Conservation (phyloP, 169 alveolate genomes). For the Haemoproteus tartakovskyi region DNA sequence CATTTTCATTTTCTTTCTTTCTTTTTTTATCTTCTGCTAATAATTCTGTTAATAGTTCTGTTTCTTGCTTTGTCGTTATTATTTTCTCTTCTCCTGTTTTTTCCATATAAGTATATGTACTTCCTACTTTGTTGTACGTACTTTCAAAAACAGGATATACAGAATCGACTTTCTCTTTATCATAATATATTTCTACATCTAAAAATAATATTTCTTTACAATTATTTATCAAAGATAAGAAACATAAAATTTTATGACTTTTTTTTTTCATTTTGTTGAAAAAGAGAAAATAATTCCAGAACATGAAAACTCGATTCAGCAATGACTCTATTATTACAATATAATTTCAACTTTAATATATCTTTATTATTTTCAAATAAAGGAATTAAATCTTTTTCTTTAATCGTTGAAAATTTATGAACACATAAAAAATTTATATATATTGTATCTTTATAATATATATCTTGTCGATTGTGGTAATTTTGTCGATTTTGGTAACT, state of each 20-base stretch:
- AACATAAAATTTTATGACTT: constrained; percentile 36
- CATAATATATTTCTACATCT: constrained; percentile 49
- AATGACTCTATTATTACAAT: constrained; percentile 1
- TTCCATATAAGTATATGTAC: too few relatives aligned
- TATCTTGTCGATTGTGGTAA: background rate
- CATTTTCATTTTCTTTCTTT: too few relatives aligned
- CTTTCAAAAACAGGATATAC: constrained; percentile 10
- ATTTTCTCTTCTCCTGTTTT: background rate
- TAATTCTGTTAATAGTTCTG: background rate
- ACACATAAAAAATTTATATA: constrained; percentile 10
- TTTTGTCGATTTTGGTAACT: too few relatives aligned
- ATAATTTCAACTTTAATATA: constrained; percentile 11
- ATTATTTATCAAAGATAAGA: background rate
- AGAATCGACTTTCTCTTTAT: constrained; percentile 6
- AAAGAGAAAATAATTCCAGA: constrained; percentile 38
- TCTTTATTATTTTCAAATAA: constrained; percentile 35
- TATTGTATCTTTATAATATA: background rate
- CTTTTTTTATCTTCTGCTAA: too few relatives aligned
- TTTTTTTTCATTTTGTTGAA: constrained; percentile 18
- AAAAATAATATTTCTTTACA: constrained; percentile 23
- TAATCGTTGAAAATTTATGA: constrained; percentile 45
- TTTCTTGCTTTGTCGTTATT: background rate
- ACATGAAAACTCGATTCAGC: constrained; percentile 48
- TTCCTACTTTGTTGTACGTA: constrained; percentile 2
- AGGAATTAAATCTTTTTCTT: constrained; percentile 36